phyloP scores from a whole-genome alignment of 2,329 filamentous ascomycete species.

The Metarhizium humberi region DNA sequence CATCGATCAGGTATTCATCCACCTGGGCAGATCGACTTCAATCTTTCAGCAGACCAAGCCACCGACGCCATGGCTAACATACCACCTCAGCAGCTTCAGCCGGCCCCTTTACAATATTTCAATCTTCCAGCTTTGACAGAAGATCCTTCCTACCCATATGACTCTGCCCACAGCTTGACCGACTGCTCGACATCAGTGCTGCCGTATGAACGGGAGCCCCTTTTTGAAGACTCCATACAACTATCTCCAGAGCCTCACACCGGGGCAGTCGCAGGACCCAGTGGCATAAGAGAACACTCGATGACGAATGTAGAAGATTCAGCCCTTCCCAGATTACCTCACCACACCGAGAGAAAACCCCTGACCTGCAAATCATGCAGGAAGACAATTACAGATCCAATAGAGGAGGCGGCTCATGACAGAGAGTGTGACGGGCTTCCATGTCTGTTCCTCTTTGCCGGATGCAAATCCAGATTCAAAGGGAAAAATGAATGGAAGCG shows the following conservation, averaged over 20 bases:
- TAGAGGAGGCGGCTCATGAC: not conserved
- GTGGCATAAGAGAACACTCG: not conserved
- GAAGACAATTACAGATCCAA: slow-evolving; percentile 20
- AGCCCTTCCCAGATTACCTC: not conserved
- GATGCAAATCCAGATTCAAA: slow-evolving; percentile 62
- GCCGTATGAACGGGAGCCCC: not conserved
- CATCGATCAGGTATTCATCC: not conserved
- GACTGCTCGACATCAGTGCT: not conserved
- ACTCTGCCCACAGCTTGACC: not conserved
- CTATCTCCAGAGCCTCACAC: not conserved
- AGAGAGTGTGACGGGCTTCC: slow-evolving; percentile 36
- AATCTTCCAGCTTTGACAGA: not conserved
- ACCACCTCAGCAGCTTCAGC: not conserved
- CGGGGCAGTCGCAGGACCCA: not conserved
- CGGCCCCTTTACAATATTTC: not conserved
- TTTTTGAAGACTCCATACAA: not conserved
- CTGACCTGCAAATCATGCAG: slow-evolving; percentile 1
- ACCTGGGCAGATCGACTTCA: not conserved
- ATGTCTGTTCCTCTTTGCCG: slow-evolving; percentile 72
- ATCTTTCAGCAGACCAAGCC: not conserved
- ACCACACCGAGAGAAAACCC: slow-evolving; percentile 2
- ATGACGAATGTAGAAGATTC: not conserved
- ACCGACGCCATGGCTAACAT: not conserved
- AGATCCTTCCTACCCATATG: not conserved
- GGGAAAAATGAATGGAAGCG: slow-evolving; percentile 96